Percentiles rank a stretch among this genome's conserved stretches.
Evolutionary conservation across 345 rosid species (phyloP).

Genomic region (Linum trigynum): DNA sequence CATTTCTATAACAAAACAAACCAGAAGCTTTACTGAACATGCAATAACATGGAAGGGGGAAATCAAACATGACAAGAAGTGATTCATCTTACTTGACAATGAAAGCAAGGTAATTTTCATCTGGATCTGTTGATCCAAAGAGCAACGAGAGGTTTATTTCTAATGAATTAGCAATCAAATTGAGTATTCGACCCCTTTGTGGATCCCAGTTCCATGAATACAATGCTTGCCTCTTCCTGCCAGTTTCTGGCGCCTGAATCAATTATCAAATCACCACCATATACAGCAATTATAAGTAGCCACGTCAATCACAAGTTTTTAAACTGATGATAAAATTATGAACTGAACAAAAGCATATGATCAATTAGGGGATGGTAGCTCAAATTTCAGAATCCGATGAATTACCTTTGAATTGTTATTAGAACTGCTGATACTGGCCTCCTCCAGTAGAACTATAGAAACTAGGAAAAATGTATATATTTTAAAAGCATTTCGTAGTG

Average conservation of each 20-base stretch:
- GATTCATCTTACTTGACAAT: slow-evolving; percentile 50
- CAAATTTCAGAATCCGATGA: neutral
- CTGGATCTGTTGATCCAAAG: slow-evolving; percentile 74
- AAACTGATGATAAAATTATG: neutral
- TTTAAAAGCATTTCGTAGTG: slow-evolving; percentile 80
- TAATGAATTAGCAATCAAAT: slow-evolving; percentile 77
- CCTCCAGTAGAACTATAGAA: slow-evolving; percentile 48
- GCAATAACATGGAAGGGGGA: slow-evolving; percentile 8
- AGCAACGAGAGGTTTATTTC: slow-evolving; percentile 82
- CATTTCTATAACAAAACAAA: slow-evolving; percentile 45
- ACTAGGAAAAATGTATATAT: slow-evolving; percentile 77
- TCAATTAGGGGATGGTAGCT: neutral
- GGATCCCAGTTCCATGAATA: slow-evolving; percentile 85
- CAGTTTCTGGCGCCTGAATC: slow-evolving; percentile 41
- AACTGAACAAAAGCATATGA: too few relatives aligned
- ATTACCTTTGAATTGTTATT: slow-evolving; percentile 51
- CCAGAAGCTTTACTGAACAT: slow-evolving; percentile 7
- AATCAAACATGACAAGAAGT: slow-evolving; percentile 10
- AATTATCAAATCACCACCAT: slow-evolving; percentile 18
- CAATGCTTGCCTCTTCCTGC: slow-evolving; percentile 57
- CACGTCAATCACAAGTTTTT: neutral
- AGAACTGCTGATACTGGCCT: slow-evolving; percentile 25
- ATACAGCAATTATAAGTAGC: neutral
- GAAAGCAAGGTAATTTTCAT: slow-evolving; percentile 87
- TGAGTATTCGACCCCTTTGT: slow-evolving; percentile 76